phyloP scores from a whole-genome alignment of 495 filamentous ascomycete species.

The Diplogelasinospora grovesii region DNA sequence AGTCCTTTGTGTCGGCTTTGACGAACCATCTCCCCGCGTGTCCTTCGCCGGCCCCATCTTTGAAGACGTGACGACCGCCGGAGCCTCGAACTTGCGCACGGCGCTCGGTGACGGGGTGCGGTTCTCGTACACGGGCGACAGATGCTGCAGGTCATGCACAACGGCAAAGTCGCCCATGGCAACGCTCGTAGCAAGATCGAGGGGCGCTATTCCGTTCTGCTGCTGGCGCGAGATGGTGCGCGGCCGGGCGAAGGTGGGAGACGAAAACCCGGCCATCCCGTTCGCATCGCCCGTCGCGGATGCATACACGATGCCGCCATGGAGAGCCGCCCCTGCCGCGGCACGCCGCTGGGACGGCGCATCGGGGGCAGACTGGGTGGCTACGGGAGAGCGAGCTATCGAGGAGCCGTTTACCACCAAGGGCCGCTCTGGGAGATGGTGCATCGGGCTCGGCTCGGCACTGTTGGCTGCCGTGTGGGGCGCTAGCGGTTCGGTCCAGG shows the following conservation, averaged over 20 bases:
- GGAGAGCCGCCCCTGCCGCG: slow-evolving; percentile 16
- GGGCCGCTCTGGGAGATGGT: slow-evolving; percentile 31
- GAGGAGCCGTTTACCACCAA: slow-evolving; percentile 46
- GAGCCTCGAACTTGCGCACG: slow-evolving; percentile 30
- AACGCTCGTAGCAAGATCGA: slow-evolving; percentile 40
- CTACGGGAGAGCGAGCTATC: slow-evolving; percentile 16
- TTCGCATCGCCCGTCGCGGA: slow-evolving; percentile 12
- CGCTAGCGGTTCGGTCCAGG: slow-evolving; percentile 18
- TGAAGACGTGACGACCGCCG: slow-evolving; percentile 7
- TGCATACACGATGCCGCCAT: slow-evolving; percentile 14
- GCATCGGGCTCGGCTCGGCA: slow-evolving; percentile 10
- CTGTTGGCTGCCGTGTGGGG: no score
- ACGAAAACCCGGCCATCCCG: slow-evolving; percentile 13
- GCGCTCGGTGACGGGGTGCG: slow-evolving; percentile 45
- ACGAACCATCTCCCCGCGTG: slow-evolving; percentile 7
- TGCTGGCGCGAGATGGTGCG: slow-evolving; percentile 28
- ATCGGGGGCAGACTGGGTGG: slow-evolving; percentile 12
- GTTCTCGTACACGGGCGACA: slow-evolving; percentile 51
- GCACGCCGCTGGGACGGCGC: slow-evolving; percentile 26
- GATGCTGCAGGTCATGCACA: slow-evolving; percentile 34
- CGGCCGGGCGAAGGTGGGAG: slow-evolving; percentile 18
- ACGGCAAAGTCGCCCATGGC: slow-evolving; percentile 30
- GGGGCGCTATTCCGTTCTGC: slow-evolving; percentile 36
- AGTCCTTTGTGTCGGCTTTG: slow-evolving; percentile 14
- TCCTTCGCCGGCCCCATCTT: slow-evolving; percentile 6